These are phyloP conservation scores for Mucor lusitanicus DNA, from an alignment of 371 early-diverging fungal species.

Conservation along the genomic window DNA sequence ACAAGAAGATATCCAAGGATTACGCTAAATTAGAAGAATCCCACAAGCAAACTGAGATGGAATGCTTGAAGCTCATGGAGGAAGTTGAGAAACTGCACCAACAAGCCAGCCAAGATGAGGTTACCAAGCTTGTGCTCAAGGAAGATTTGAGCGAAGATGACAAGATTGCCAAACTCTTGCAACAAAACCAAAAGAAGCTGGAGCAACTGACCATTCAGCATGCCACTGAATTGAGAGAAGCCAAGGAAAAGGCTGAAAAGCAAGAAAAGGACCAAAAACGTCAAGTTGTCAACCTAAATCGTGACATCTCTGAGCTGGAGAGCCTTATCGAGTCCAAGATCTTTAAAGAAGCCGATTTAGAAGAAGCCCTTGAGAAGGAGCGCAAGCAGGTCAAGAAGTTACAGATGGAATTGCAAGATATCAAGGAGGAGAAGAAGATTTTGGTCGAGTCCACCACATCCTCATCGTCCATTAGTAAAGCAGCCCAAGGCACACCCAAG, in stretches of 20 bases:
- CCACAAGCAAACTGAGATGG: conserved; percentile 68
- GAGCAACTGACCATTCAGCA: conserved; percentile 53
- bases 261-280: conserved; percentile 59
- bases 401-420: conserved; percentile 52
- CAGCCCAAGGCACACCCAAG: neutral
- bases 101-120: conserved; percentile 44
- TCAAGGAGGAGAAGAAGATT: conserved; percentile 36
- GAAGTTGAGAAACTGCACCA: conserved; percentile 73
- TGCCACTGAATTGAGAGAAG: conserved; percentile 53
- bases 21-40: conserved; percentile 59
- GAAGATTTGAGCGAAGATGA: conserved; percentile 32
- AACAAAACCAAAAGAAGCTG: conserved; percentile 54
- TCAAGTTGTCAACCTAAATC: conserved; percentile 59
- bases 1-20: conserved; percentile 56
- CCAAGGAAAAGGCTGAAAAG: conserved; percentile 56
- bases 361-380: conserved; percentile 62
- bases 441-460: neutral
- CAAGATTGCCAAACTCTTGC: conserved; percentile 42
- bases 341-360: conserved; percentile 76
- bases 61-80: conserved; percentile 74
- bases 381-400: conserved; percentile 54
- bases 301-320: conserved; percentile 73
- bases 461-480: conserved; percentile 1
- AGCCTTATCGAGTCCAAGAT: conserved; percentile 75
- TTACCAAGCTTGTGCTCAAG: neutral